Base-by-base conservation (phyloP, 352 stramenopile genomes). In the Globisporangium heterothallicum region DNA sequence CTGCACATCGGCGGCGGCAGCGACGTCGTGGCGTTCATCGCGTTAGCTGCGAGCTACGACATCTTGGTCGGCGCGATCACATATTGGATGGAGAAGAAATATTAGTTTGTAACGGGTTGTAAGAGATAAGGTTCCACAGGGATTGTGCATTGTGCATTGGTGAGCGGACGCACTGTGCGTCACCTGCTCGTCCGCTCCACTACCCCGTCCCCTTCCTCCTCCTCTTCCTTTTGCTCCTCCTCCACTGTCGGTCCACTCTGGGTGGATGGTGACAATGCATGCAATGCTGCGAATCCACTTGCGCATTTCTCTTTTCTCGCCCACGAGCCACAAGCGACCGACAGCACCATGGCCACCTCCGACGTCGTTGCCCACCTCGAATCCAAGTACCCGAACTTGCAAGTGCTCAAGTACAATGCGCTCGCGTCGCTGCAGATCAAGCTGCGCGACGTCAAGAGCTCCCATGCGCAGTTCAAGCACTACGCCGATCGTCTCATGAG, bases 401-500 rank as follows among this genome's bases (percentile, higher is more conserved):
- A 71, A 27, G 75, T 91, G 50, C 66, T 91, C 43, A 68, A 69
- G 58, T 80, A 86, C 65, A 75, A 68, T 49, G 74, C 79, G 41
- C 61, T 91, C 50, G 63, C 61, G 35, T 62, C 76, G 54, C 69
- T 91, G 50, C 68, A 85, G 46, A 79, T 86, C 57, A 88, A 88
- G 56, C 66, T 91, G 59, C 79, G 79, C 49, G 77, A 91, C 53
- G 57, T 76, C 53, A 70, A 68, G 30, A 86, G 76, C 64, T 62
- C 77, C 32, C 77, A 84, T 27, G 78, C 70, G 30, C 63, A 88
- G 49, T 91, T 91, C 60, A 91, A 88, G 68, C 73, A 84, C 54
- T 91, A 80, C 55, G 77, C 79, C 26, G 79, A 91, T 56, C 79
- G 79, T 1, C 69, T 91, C 60, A 91, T 91, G 79, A 58, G 76